Conservation (phyloP, 169 alveolate genomes). For the Cryptosporidium muris region DNA sequence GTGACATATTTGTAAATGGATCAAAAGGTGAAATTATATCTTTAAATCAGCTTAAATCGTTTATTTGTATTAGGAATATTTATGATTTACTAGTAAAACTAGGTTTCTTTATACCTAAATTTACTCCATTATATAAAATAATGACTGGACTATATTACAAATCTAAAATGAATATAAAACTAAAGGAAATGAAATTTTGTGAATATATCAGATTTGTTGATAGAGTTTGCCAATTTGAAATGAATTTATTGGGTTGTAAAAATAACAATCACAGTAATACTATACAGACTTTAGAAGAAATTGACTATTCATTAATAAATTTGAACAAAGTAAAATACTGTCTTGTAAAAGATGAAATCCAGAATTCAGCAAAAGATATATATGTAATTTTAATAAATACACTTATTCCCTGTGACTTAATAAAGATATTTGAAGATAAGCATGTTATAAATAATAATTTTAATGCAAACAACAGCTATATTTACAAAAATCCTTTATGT, state of each 20-base stretch:
- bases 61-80: conserved; percentile 19
- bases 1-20: neutral
- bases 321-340: too few relatives aligned
- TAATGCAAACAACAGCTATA: too few relatives aligned
- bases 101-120: neutral
- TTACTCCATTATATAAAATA: conserved; percentile 1
- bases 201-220: conserved; percentile 24
- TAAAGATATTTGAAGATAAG: too few relatives aligned
- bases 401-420: too few relatives aligned
- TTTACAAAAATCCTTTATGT: too few relatives aligned
- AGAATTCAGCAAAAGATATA: too few relatives aligned
- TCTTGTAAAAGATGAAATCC: too few relatives aligned
- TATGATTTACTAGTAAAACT: conserved; percentile 33
- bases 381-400: too few relatives aligned
- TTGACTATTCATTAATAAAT: too few relatives aligned
- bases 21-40: too few relatives aligned
- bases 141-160: conserved; percentile 13
- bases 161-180: neutral
- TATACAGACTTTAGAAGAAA: too few relatives aligned
- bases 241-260: neutral
- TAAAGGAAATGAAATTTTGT: conserved; percentile 7
- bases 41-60: neutral
- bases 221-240: conserved; percentile 21
- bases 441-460: too few relatives aligned
- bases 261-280: neutral